Base-by-base conservation (phyloP, 75 land plant species). In the Isoetes taiwanensis region DNA sequence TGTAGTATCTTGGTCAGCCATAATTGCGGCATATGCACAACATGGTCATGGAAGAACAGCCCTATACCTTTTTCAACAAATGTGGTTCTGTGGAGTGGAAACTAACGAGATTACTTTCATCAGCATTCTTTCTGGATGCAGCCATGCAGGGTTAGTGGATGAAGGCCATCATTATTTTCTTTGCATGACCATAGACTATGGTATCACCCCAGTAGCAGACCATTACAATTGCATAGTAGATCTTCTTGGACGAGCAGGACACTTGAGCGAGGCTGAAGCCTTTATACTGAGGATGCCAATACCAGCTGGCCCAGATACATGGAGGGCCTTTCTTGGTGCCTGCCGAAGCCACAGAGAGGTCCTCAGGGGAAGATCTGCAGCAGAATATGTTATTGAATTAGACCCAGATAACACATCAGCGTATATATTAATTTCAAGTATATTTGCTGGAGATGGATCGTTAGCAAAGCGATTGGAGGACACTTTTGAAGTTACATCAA, bases 11-110 rank as follows among this genome's bases (percentile, higher is more conserved):
- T 82, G 74, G 76, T 75, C 75, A 57, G 64, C 82, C 21, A 66
- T 82, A 31, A 75, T 82, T 55, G 78, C 78, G 43, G 82, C 75
- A 6, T 78, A 69, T 67, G 80, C 78, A 11, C 74, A 78, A n/a
- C 79, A 76, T 57, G 83, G 83, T 2, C n/a, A n/a, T n/a, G n/a
- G n/a, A n/a, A n/a, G n/a, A n/a, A n/a, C n/a, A n/a, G n/a, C n/a
- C n/a, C n/a, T n/a, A n/a, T n/a, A n/a, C n/a, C n/a, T n/a, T n/a
- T n/a, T n/a, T n/a, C n/a, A n/a, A n/a, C n/a, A n/a, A n/a, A n/a
- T n/a, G n/a, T n/a, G n/a, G n/a, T n/a, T n/a, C n/a, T n/a, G n/a
- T n/a, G n/a, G n/a, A n/a, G n/a, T n/a, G n/a, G n/a, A n/a, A n/a
- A n/a, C n/a, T n/a, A n/a, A n/a, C n/a, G n/a, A n/a, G n/a, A n/a